Percentiles rank a stretch among this genome's conserved stretches.
phyloP scores from a whole-genome alignment of 2,329 filamentous ascomycete species.

The Beauveria asiatica region DNA sequence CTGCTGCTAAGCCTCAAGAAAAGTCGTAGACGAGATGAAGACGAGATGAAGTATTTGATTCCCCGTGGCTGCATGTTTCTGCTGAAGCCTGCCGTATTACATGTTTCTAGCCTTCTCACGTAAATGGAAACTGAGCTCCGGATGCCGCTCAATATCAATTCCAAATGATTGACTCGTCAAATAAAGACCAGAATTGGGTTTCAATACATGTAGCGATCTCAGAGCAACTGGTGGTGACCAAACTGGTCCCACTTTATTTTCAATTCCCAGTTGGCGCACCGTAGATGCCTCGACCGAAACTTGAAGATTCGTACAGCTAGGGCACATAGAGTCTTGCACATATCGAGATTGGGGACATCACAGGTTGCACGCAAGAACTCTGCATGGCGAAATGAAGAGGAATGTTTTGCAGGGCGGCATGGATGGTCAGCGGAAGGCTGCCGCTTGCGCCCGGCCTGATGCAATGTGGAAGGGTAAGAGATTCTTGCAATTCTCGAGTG shows the following conservation, averaged over 20 bases:
- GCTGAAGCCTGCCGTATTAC: not conserved
- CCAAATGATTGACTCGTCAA: not conserved
- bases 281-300: too few species aligned
- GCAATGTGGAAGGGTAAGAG: not conserved
- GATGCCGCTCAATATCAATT: too few species aligned
- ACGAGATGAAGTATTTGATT: slow-evolving; percentile 14
- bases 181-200: not conserved
- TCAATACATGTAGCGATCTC: not conserved
- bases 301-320: too few species aligned
- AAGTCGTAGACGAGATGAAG: slow-evolving; percentile 17
- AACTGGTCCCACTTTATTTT: slow-evolving; percentile 3
- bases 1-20: slow-evolving; percentile 29
- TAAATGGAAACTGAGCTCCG: too few species aligned
- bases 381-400: slow-evolving; percentile 22
- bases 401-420: slow-evolving; percentile 27
- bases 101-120: not conserved
- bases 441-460: slow-evolving; percentile 10
- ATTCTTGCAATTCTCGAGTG: not conserved
- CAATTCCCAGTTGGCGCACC: not conserved
- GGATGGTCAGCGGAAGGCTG: slow-evolving; percentile 24
- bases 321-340: not conserved
- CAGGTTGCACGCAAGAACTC: slow-evolving; percentile 1
- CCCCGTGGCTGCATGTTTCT: not conserved
- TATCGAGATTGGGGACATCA: not conserved
- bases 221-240: not conserved